Conservation (phyloP, 805 yeast species). For the Lachancea sp. region DNA sequence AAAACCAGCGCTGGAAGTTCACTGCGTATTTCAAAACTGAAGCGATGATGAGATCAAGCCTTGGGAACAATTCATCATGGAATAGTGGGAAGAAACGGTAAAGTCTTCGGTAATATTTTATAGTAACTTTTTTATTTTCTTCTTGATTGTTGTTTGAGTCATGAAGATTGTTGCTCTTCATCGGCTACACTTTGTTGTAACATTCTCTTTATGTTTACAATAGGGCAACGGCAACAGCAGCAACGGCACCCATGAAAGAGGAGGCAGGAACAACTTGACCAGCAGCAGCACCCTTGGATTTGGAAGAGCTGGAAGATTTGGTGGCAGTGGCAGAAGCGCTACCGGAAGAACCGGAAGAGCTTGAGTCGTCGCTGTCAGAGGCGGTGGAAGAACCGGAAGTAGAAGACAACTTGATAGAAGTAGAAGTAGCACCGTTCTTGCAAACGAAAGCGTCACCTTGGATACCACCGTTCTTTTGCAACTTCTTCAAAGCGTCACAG, state of each 20-base stretch:
- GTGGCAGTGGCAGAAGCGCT: slow-evolving; percentile 7
- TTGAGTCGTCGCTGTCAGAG: slow-evolving; percentile 14
- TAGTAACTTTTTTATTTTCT: neutral
- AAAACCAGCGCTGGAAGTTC: neutral
- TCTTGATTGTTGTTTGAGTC: neutral
- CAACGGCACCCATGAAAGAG: slow-evolving; percentile 43
- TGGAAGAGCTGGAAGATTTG: slow-evolving; percentile 7
- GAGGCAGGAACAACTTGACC: slow-evolving; percentile 30
- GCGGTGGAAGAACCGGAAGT: slow-evolving; percentile 28
- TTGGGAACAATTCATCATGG: neutral
- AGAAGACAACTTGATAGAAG: slow-evolving; percentile 37
- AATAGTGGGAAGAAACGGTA: too few species aligned
- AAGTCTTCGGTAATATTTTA: neutral
- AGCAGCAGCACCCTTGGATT: slow-evolving; percentile 35
- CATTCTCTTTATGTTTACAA: slow-evolving; percentile 34
- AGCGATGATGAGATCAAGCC: neutral
- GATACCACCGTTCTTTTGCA: slow-evolving; percentile 73
- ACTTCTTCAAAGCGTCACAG: slow-evolving; percentile 67
- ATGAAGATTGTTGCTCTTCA: neutral
- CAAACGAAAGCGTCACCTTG: slow-evolving; percentile 86
- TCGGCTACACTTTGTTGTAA: too few species aligned
- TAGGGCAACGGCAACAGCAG: slow-evolving; percentile 46
- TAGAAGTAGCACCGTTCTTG: slow-evolving; percentile 51
- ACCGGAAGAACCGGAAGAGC: slow-evolving; percentile 15
- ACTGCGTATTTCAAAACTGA: neutral